phyloP scores from a whole-genome alignment of 2,329 filamentous ascomycete species.

The Lachnellula suecica region DNA sequence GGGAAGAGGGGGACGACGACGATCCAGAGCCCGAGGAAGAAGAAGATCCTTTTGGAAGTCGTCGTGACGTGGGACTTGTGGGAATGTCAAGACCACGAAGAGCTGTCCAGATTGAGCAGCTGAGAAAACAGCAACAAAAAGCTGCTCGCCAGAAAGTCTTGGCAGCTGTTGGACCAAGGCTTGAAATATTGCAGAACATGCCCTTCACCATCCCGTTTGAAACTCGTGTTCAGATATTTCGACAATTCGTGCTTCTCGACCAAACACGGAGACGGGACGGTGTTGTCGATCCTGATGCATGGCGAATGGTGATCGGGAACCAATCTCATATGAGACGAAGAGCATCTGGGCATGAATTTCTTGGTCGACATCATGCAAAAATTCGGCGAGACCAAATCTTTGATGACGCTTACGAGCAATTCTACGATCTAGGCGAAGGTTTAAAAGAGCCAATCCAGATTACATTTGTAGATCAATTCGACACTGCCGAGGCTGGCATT shows the following conservation, averaged over 20 bases:
- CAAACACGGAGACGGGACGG: slow-evolving; percentile 73
- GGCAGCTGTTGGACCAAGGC: slow-evolving; percentile 77
- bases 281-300: slow-evolving; percentile 69
- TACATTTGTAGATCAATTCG: slow-evolving; percentile 91
- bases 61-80: slow-evolving; percentile 40
- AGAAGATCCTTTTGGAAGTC: slow-evolving; percentile 33
- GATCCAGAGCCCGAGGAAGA: slow-evolving; percentile 41
- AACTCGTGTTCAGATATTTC: slow-evolving; percentile 87
- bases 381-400: slow-evolving; percentile 81
- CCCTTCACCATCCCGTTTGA: slow-evolving; percentile 95
- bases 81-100: slow-evolving; percentile 62
- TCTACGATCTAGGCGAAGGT: slow-evolving; percentile 76
- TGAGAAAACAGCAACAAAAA: slow-evolving; percentile 64
- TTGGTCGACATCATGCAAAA: slow-evolving; percentile 69
- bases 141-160: slow-evolving; percentile 69
- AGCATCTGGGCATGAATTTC: slow-evolving; percentile 35
- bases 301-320: slow-evolving; percentile 62
- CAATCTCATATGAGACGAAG: slow-evolving; percentile 26
- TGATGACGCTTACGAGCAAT: slow-evolving; percentile 80
- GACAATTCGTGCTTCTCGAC: slow-evolving; percentile 86
- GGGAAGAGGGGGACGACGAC: slow-evolving; percentile 59
- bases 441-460: slow-evolving; percentile 96
- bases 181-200: slow-evolving; percentile 93
- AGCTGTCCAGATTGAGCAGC: slow-evolving; percentile 59
- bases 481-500: slow-evolving; percentile 84